A percentile compares a stretch with the other conserved stretches of the same genome.
phyloP scores from a whole-genome alignment of 2,329 filamentous ascomycete genomes.

The Graphilbum sp. region DNA sequence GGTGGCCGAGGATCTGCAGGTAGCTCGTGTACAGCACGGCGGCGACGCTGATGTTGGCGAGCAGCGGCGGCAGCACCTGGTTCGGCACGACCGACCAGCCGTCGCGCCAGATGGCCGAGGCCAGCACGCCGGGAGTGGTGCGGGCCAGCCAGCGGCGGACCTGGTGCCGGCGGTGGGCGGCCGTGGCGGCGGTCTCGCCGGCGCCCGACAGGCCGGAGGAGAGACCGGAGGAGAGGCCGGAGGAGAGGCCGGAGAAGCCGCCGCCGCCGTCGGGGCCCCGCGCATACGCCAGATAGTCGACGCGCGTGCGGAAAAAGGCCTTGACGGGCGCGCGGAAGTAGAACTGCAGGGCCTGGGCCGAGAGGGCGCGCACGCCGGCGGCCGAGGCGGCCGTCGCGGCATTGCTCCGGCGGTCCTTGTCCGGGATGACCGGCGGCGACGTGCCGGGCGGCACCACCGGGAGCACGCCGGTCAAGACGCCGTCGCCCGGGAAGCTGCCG shows the following conservation, averaged over 20 bases:
- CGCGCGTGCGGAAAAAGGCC: slow-evolving; percentile 77
- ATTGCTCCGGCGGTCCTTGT: slow-evolving; percentile 33
- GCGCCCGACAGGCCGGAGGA: not conserved
- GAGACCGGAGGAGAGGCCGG: slow-evolving; percentile 1
- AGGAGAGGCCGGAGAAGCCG: slow-evolving; percentile 17
- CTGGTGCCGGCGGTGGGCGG: slow-evolving; percentile 13
- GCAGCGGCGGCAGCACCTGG: slow-evolving; percentile 58
- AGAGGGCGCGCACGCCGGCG: slow-evolving; percentile 68
- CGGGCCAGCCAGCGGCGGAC: slow-evolving; percentile 36
- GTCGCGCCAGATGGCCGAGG: slow-evolving; percentile 48
- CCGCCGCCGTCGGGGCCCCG: slow-evolving; percentile 24
- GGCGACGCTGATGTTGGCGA: slow-evolving; percentile 59
- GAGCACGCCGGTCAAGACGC: slow-evolving; percentile 16
- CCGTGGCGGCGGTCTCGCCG: slow-evolving; percentile 12
- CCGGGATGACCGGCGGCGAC: slow-evolving; percentile 16
- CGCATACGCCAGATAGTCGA: slow-evolving; percentile 60
- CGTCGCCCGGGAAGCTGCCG: not conserved
- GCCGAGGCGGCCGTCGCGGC: slow-evolving; percentile 62
- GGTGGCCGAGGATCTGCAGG: slow-evolving; percentile 46
- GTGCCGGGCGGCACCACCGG: slow-evolving; percentile 25
- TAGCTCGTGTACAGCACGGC: slow-evolving; percentile 64
- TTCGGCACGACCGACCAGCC: slow-evolving; percentile 62
- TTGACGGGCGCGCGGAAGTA: slow-evolving; percentile 87
- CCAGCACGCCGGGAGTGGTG: slow-evolving; percentile 54
- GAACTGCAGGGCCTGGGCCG: slow-evolving; percentile 70